Evolutionary conservation across 2,329 filamentous ascomycete species (phyloP), one percentile per base, ranked within the genome.

Genomic region (Scytalidium lignicola): DNA sequence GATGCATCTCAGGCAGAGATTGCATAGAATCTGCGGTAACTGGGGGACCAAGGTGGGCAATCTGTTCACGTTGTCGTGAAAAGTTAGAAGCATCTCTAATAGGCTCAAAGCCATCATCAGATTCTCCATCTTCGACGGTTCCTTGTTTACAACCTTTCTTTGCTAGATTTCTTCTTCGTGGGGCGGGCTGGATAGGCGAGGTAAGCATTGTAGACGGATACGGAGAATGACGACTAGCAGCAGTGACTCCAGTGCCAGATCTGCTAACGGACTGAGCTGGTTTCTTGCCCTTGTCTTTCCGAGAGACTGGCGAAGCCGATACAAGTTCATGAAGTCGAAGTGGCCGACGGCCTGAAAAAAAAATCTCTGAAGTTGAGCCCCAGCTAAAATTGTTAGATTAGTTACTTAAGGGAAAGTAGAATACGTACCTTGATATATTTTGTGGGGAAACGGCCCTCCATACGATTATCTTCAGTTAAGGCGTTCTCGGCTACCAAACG

Each of bases 401-500:
- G 15, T 5, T 13, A 4, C 32, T n/a, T 17, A 17, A 37, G 15
- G 32, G 15, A 9, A 5, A 37, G 55, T 44, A 65, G 62, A 44
- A 72, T 18, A 64, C 78, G 71, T 71, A 85, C 83, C 51, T 73
- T 69, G 43, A 90, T 74, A 63, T 96, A 96, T 56, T 87, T 82
- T 47, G 82, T 79, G 1, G 88, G 79, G 63, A 95, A 91, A 3
- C 32, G n/a, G 80, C 80, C 72, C 41, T 70, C 71, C 54, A 82
- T 71, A 44, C 79, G 71, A 61, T 89, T 88, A 28, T 84, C 71
- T 67, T 96, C 90, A 13, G 65, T 67, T 21, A 99, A 70, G 5
- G 84, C 88, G 41, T 85, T 84, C 60, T 95, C 87, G 4, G 79
- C 79, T 7, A 88, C 71, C 9, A 99, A 74, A 43, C 80, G 77